These are phyloP conservation scores for Phaeotremella fagi DNA, from an alignment of 768 basidiomycete genomes.

Conservation along the genomic window DNA sequence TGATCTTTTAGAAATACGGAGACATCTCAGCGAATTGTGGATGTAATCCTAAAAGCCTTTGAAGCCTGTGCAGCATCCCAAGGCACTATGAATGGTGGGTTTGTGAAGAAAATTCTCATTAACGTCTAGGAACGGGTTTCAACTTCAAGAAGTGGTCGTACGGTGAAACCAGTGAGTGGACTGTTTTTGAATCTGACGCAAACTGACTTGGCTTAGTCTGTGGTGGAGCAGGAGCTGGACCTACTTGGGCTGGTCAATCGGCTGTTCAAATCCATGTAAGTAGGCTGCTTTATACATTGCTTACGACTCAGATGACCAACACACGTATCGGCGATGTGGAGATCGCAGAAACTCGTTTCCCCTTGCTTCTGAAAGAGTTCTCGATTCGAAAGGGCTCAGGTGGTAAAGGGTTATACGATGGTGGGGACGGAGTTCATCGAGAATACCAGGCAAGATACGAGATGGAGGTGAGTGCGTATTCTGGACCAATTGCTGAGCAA, in stretches of 20 bases:
- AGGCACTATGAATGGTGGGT: no score
- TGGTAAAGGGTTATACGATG: neutral
- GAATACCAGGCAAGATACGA: neutral
- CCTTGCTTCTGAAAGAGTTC: neutral
- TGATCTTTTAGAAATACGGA: constrained; percentile 20
- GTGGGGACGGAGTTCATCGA: constrained; percentile 1
- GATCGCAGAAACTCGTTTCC: neutral
- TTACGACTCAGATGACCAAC: neutral
- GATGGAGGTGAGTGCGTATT: neutral
- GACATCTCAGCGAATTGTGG: neutral
- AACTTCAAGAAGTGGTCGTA: constrained; percentile 7
- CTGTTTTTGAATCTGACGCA: no score
- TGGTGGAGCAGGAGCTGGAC: neutral
- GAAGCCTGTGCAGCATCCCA: constrained; percentile 18
- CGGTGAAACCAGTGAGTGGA: constrained; percentile 2
- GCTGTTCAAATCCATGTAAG: no score
- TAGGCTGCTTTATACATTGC: no score
- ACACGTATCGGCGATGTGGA: neutral
- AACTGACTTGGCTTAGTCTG: no score
- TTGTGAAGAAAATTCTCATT: no score
- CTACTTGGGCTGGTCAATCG: neutral
- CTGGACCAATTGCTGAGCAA: no score
- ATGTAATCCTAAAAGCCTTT: constrained; percentile 1
- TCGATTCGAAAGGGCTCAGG: neutral
- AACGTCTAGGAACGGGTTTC: constrained; percentile 19